Evolutionary conservation across 1,139 yeast species (phyloP), one percentile per base, ranked within the genome.

Genomic region (Blastobotrys indianensis): DNA sequence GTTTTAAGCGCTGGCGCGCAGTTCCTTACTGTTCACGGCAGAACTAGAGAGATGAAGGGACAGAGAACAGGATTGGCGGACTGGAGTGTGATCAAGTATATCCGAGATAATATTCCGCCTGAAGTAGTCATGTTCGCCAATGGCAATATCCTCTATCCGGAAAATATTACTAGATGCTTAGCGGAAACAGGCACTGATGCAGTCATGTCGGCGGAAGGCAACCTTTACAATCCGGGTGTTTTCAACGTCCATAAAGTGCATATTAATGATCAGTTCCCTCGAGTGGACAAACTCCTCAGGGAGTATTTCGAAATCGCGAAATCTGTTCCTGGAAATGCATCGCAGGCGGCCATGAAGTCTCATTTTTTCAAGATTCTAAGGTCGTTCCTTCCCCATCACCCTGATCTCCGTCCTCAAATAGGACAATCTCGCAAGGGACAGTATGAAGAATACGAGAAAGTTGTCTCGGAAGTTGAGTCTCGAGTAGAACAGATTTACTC

Each of bases 141-240:
- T 64, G 98, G 98, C 2, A 92, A 92, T 64, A 77, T 92, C 13
- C 68, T 92, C 39, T 90, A 92, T 58, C 85, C 94, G 0, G 82
- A 81, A 43, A 97, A 92, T 61, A 70, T 88, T 15, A 67, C 72
- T 1, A 72, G 94, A 51, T 85, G 97, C 63, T 61, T 77, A 29
- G 73, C 73, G 1, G 74, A 70, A 16, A 79, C 86, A 1, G 68
- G 68, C 0, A 84, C 94, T 55, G 97, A 94, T 67, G 97, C 92
- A 0, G 94, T 92, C 16, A 94, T 94, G 98, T 82, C 95, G 38
- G 98, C 98, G 0, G 99, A 94, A 64, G 96, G 96, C 0, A 88
- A 88, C 60, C 69, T 94, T 38, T 85, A 83, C 66, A 94, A 94
- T 58, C 98, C 99, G 0, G 97, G 95, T 2, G 79, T 90, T 0